Evolutionary conservation across 1,284 basidiomycete genomes (phyloP).

Genomic region (Austroboletus novae-zelandiae): DNA sequence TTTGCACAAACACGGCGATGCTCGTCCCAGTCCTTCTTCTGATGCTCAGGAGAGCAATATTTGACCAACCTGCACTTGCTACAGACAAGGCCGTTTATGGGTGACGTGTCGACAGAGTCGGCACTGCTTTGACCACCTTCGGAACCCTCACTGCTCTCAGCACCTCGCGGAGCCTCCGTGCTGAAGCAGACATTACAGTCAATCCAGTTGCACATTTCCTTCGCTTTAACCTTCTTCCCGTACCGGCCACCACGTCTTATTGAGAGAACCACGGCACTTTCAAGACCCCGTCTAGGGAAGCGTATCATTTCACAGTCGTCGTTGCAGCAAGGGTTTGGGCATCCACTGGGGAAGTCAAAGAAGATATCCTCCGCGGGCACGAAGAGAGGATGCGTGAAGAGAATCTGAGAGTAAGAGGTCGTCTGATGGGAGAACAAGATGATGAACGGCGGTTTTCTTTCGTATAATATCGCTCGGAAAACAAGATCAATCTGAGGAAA

Average conservation of each 20-base stretch:
- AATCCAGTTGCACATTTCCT: conserved; percentile 77
- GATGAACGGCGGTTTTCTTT: conserved; percentile 70
- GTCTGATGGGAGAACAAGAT: conserved; percentile 75
- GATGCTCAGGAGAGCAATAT: conserved; percentile 69
- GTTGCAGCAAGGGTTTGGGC: conserved; percentile 70
- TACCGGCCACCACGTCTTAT: conserved; percentile 52
- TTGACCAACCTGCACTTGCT: conserved; percentile 73
- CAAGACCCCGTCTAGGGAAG: conserved; percentile 61
- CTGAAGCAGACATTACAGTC: conserved; percentile 62
- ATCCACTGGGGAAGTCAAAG: conserved; percentile 71
- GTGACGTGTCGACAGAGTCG: conserved; percentile 29
- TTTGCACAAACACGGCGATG: conserved; percentile 64
- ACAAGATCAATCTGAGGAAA: conserved; percentile 76
- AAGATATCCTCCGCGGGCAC: conserved; percentile 71
- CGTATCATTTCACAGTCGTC: conserved; percentile 79
- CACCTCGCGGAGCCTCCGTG: conserved; percentile 36
- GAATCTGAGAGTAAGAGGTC: conserved; percentile 73
- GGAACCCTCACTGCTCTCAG: conserved; percentile 47
- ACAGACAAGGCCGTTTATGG: conserved; percentile 51
- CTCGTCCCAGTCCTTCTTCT: conserved; percentile 71
- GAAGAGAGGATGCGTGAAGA: conserved; percentile 66
- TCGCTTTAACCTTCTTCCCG: conserved; percentile 46
- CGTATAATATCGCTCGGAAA: conserved; percentile 66
- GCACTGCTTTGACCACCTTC: conserved; percentile 48
- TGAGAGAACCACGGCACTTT: conserved; percentile 57